Conservation (phyloP, 2,329 filamentous ascomycete species). For the Sphaerulina musiva region DNA sequence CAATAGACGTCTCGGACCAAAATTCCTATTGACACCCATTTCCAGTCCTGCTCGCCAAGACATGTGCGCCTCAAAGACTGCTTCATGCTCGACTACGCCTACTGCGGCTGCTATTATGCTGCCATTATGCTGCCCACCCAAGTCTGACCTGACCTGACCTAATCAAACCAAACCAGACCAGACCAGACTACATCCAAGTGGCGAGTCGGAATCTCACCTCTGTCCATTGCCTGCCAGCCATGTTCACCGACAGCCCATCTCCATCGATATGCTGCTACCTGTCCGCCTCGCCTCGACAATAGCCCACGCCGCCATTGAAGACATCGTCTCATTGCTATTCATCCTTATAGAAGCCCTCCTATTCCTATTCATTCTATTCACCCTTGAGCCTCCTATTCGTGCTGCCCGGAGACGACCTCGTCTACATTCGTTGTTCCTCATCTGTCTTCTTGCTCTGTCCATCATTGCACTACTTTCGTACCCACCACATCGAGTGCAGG, state of each 20-base stretch:
- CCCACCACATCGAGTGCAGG: background rate
- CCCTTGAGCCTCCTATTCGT: constrained; percentile 2
- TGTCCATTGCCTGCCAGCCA: background rate
- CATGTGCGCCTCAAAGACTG: constrained; percentile 17
- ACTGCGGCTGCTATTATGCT: background rate
- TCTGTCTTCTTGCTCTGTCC: constrained; percentile 11
- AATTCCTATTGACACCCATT: constrained; percentile 29
- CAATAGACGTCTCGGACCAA: constrained; percentile 16
- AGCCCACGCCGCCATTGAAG: constrained; percentile 23
- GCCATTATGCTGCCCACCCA: background rate
- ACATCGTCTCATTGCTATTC: constrained; percentile 25
- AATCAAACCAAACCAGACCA: too few relatives aligned
- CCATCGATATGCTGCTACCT: background rate
- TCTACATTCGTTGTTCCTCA: constrained; percentile 11
- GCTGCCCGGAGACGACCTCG: constrained; percentile 10
- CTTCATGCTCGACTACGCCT: constrained; percentile 11
- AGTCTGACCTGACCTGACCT: too few relatives aligned
- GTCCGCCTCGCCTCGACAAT: constrained; percentile 3
- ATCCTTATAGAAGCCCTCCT: constrained; percentile 23
- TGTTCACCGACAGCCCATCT: background rate
- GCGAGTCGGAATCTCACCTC: background rate
- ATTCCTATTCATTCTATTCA: constrained; percentile 23
- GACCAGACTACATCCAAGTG: background rate
- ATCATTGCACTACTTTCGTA: constrained; percentile 11
- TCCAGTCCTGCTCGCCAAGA: constrained; percentile 17